A percentile compares a stretch with the other conserved stretches of the same genome.
Evolutionary conservation across 306 rosid species (phyloP).

Genomic region (Cicer judaicum): DNA sequence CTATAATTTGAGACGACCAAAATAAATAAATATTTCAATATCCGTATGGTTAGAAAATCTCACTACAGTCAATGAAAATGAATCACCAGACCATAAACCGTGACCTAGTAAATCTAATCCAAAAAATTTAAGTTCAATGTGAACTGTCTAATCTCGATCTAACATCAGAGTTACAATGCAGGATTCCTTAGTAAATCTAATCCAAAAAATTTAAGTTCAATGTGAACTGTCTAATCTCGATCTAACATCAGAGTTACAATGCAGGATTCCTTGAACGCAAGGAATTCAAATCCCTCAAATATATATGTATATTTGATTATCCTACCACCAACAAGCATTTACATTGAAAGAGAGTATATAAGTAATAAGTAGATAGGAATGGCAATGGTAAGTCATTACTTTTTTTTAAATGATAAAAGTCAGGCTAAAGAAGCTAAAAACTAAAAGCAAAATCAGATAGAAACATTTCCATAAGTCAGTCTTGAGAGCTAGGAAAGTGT

Average conservation of each 20-base stretch:
- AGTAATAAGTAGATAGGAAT: not conserved
- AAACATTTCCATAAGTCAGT: too few relatives aligned
- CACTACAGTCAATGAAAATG: too few relatives aligned
- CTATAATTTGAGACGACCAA: not conserved
- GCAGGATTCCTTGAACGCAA: too few relatives aligned
- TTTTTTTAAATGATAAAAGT: not conserved
- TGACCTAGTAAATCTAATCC: too few relatives aligned
- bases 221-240: too few relatives aligned
- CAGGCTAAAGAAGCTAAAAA: not conserved
- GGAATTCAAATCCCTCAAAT: too few relatives aligned
- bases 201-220: too few relatives aligned
- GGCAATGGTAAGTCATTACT: conserved; percentile 2
- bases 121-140: too few relatives aligned
- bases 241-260: too few relatives aligned
- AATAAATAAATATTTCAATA: not conserved
- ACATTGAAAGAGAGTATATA: not conserved
- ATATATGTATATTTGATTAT: not conserved
- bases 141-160: too few relatives aligned
- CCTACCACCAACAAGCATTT: not conserved
- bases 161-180: too few relatives aligned
- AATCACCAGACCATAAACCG: not conserved
- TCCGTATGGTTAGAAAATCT: not conserved
- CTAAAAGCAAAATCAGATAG: not conserved
- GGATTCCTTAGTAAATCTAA: too few relatives aligned
- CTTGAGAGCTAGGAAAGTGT: not conserved